Percentiles rank a stretch among this genome's conserved stretches.
Evolutionary conservation across 305 asterid genomes (phyloP).

Genomic region (Solanum hybrid): DNA sequence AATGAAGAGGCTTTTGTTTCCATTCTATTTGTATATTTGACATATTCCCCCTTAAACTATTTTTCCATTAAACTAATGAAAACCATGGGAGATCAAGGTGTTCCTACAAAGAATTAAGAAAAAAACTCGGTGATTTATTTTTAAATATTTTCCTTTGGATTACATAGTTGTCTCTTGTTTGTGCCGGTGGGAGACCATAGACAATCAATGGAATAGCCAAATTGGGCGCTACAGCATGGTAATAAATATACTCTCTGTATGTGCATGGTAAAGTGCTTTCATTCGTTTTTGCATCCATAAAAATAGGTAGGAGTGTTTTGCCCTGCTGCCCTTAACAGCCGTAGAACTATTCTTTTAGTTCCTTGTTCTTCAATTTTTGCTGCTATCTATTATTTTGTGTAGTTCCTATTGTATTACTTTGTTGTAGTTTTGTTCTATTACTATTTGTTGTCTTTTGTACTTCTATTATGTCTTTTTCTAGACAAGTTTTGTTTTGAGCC

Average conservation of each 20-base stretch:
- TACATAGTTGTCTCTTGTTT: neutral
- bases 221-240: neutral
- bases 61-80: neutral
- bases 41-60: neutral
- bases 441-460: neutral
- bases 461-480: neutral
- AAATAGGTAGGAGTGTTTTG: neutral
- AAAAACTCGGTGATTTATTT: neutral
- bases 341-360: neutral
- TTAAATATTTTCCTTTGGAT: neutral
- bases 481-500: neutral
- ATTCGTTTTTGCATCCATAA: neutral
- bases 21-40: neutral
- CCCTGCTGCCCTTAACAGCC: neutral
- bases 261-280: neutral
- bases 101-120: neutral
- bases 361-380: neutral
- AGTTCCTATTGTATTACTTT: neutral
- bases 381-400: neutral
- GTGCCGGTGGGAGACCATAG: neutral
- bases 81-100: neutral
- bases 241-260: neutral
- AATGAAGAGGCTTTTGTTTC: conserved; percentile 2
- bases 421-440: neutral
- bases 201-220: neutral